Evolutionary conservation across 75 land plant species (phyloP).

Genomic region (Pinus albicaulis): DNA sequence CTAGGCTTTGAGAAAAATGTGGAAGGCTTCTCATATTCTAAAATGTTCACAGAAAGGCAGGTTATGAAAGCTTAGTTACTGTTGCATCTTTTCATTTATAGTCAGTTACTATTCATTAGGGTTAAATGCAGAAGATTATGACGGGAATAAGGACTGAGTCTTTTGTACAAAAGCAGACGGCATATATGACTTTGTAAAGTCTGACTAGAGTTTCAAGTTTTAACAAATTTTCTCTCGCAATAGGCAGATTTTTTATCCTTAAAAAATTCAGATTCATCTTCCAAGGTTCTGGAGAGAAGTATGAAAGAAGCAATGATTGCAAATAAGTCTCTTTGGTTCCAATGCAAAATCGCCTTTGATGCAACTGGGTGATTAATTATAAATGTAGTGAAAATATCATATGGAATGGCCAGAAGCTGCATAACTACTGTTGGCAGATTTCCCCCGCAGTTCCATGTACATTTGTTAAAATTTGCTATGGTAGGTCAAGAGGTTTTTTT

Average conservation of each 20-base stretch:
- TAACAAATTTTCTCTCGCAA: background rate
- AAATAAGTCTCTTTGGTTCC: background rate
- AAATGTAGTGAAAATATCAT: no score
- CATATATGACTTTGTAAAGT: background rate
- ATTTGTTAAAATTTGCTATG: no score
- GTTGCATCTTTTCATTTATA: background rate
- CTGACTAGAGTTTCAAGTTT: background rate
- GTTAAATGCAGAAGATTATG: background rate
- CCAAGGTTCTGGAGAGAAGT: background rate
- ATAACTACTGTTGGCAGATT: no score
- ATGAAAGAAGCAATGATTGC: background rate
- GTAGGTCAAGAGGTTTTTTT: no score
- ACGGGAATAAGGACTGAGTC: background rate
- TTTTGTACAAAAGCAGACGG: background rate
- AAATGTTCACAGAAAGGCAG: background rate
- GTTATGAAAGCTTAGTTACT: background rate
- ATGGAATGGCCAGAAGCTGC: no score
- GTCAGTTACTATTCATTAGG: background rate
- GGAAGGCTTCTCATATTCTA: background rate
- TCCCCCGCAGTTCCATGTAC: no score
- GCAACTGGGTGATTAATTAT: no score
- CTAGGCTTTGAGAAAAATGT: background rate
- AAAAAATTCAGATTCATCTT: background rate
- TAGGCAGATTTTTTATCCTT: slow-evolving; percentile 2
- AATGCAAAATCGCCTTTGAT: background rate